Percentiles rank a stretch among this genome's conserved stretches.
phyloP scores from a whole-genome alignment of 1,284 basidiomycete species.

The Naganishia sp. region DNA sequence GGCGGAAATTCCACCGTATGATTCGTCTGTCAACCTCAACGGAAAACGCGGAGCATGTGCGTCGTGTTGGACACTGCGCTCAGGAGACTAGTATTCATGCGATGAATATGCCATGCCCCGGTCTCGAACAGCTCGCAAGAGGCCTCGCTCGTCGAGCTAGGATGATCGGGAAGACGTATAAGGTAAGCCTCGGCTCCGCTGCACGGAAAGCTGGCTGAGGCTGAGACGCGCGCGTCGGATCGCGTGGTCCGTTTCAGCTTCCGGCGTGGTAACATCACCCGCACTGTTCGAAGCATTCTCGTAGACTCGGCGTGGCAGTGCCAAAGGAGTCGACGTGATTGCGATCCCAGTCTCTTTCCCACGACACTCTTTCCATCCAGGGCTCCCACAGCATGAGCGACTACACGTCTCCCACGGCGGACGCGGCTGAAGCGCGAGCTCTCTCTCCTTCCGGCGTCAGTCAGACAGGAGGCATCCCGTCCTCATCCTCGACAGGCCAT shows the following conservation, averaged over 20 bases:
- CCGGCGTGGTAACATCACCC: neutral
- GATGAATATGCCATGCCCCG: neutral
- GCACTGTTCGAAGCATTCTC: neutral
- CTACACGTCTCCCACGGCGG: conserved; percentile 14
- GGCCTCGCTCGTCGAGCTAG: neutral
- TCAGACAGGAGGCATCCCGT: conserved; percentile 7
- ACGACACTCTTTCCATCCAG: neutral
- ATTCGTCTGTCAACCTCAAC: no score
- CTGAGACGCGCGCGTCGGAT: neutral
- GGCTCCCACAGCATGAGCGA: neutral
- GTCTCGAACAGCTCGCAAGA: neutral
- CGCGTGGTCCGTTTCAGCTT: conserved; percentile 11
- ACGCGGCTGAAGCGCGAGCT: conserved; percentile 1
- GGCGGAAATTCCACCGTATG: no score
- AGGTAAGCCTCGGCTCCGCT: neutral
- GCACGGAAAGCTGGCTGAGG: neutral
- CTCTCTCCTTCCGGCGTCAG: conserved; percentile 1
- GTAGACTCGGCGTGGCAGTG: neutral
- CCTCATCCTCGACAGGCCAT: conserved; percentile 20
- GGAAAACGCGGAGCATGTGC: no score
- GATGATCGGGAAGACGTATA: neutral
- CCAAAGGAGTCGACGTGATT: conserved; percentile 7
- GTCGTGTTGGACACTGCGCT: no score
- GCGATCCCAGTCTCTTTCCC: no score
- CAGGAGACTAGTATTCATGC: no score